These are phyloP conservation scores for Aspergillus nomiae DNA, from an alignment of 2,329 filamentous ascomycete species.

Conservation along the genomic window DNA sequence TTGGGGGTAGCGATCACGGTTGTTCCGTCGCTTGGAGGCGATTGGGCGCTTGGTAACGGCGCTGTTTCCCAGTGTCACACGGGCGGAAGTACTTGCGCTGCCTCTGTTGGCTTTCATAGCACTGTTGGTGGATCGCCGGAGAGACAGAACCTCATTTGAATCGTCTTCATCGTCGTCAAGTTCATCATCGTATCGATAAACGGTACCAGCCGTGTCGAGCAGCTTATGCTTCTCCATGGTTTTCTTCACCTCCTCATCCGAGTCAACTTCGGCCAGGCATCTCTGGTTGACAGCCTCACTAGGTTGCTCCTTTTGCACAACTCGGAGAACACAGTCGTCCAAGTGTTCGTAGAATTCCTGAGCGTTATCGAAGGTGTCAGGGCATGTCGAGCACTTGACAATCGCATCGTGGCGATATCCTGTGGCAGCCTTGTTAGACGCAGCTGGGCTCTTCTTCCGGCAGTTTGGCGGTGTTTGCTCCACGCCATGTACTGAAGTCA, in stretches of 20 bases:
- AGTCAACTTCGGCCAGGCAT: slow-evolving; percentile 60
- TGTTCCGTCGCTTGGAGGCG: slow-evolving; percentile 72
- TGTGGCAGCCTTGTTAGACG: slow-evolving; percentile 64
- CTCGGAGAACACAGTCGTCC: slow-evolving; percentile 68
- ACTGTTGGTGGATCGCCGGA: slow-evolving; percentile 51
- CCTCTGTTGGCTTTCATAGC: slow-evolving; percentile 52
- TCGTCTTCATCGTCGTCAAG: slow-evolving; percentile 59
- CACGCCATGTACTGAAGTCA: slow-evolving; percentile 87
- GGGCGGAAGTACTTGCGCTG: slow-evolving; percentile 53
- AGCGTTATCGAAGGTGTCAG: slow-evolving; percentile 77
- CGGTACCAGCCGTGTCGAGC: slow-evolving; percentile 50
- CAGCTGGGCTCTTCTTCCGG: slow-evolving; percentile 67
- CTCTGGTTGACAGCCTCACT: slow-evolving; percentile 61
- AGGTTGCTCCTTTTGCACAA: slow-evolving; percentile 62
- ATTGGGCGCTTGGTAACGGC: slow-evolving; percentile 56
- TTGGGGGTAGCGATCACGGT: slow-evolving; percentile 87
- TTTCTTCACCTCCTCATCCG: slow-evolving; percentile 59
- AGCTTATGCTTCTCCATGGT: slow-evolving; percentile 61
- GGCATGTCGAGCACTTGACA: slow-evolving; percentile 91
- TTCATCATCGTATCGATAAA: slow-evolving; percentile 53
- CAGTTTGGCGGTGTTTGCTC: slow-evolving; percentile 93
- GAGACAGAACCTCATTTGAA: slow-evolving; percentile 53
- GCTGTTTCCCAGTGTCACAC: slow-evolving; percentile 53
- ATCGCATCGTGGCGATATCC: slow-evolving; percentile 75
- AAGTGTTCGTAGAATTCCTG: slow-evolving; percentile 98